phyloP scores from a whole-genome alignment of 2,329 filamentous ascomycete genomes.

The Hypomyces perniciosus region DNA sequence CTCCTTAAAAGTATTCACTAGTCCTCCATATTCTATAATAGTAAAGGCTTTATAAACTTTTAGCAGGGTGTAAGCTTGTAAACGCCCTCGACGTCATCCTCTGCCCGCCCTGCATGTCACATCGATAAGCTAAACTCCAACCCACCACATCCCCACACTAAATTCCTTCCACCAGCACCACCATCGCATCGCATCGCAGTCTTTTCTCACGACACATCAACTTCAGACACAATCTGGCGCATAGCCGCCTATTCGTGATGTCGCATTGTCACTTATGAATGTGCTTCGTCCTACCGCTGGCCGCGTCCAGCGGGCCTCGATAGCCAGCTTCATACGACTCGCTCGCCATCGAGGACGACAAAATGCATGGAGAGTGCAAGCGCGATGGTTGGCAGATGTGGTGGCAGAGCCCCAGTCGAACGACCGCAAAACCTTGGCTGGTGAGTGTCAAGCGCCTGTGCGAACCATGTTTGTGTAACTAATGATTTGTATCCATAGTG shows the following conservation, averaged over 20 bases:
- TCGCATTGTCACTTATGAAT: slow-evolving; percentile 19
- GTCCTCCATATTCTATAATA: too few relatives aligned
- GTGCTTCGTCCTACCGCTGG: slow-evolving; percentile 28
- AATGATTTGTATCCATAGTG: slow-evolving; percentile 26
- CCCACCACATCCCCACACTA: neutral
- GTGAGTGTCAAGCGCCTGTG: slow-evolving; percentile 27
- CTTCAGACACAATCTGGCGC: slow-evolving; percentile 7
- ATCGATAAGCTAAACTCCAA: neutral
- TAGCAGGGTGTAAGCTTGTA: too few relatives aligned
- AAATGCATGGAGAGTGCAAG: slow-evolving; percentile 30
- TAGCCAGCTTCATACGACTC: slow-evolving; percentile 45
- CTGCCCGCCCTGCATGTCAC: too few relatives aligned
- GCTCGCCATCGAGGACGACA: slow-evolving; percentile 39
- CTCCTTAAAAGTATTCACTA: too few relatives aligned
- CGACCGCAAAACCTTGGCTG: slow-evolving; percentile 24
- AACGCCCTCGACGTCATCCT: too few relatives aligned
- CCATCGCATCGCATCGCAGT: neutral
- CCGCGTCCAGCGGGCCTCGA: slow-evolving; percentile 35
- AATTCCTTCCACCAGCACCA: neutral
- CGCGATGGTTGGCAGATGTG: slow-evolving; percentile 40
- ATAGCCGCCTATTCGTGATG: slow-evolving; percentile 21
- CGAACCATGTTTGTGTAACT: neutral
- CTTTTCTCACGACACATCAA: neutral
- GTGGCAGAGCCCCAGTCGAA: slow-evolving; percentile 11
- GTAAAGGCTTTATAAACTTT: too few relatives aligned